Percentiles rank a stretch among this genome's conserved stretches.
Conservation (phyloP, 2,329 filamentous ascomycete genomes). For the Thielaviopsis cerberus region DNA sequence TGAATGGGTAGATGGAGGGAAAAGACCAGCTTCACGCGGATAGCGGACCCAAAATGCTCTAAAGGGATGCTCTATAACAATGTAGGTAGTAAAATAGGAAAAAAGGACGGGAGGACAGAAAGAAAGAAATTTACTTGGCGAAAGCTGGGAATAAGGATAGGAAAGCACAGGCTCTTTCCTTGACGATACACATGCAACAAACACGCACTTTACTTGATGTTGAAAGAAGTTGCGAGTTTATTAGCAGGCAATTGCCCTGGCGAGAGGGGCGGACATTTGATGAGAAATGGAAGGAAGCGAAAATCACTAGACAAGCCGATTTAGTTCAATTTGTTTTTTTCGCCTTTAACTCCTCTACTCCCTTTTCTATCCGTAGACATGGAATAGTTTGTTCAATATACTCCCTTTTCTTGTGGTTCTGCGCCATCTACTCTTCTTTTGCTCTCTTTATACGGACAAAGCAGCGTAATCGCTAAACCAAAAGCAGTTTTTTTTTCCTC, state of each 20-base stretch:
- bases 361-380: no score
- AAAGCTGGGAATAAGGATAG: background rate
- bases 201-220: background rate
- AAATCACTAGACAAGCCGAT: background rate
- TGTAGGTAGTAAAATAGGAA: background rate
- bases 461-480: background rate
- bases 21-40: background rate
- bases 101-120: background rate
- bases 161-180: background rate
- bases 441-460: no score
- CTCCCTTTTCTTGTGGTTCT: no score
- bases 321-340: no score
- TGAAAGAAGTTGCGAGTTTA: background rate
- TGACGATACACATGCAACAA: no score
- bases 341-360: no score
- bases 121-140: background rate
- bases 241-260: background rate
- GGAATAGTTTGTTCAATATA: no score
- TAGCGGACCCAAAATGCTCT: background rate
- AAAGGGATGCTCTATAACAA: background rate
- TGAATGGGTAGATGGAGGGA: background rate
- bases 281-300: background rate
- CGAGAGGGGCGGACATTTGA: background rate
- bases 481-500: background rate
- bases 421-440: no score